Evolutionary conservation across 441 rosid genomes (phyloP).

Genomic region (Breynia disticha): DNA sequence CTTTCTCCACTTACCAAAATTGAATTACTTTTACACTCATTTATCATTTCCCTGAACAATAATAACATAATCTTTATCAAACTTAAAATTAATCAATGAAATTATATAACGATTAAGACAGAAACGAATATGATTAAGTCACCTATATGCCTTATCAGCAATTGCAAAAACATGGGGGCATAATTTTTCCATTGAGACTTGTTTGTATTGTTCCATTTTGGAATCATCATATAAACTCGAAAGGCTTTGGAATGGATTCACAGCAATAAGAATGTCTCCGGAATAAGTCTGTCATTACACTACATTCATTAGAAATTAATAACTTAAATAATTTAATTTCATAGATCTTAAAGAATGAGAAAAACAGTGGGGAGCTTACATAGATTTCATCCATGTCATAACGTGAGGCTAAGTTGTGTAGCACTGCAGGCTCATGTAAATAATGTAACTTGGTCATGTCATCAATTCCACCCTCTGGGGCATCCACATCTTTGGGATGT

Average conservation of each 20-base stretch:
- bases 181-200: conserved; percentile 37
- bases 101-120: no score
- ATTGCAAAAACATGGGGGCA: conserved; percentile 82
- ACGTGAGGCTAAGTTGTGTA: conserved; percentile 61
- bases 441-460: conserved; percentile 84
- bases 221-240: conserved; percentile 37
- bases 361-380: conserved; percentile 33
- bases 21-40: conserved; percentile 67
- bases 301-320: conserved; percentile 27
- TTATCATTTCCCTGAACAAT: conserved; percentile 64
- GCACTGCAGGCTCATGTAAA: conserved; percentile 79
- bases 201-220: conserved; percentile 63
- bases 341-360: conserved; percentile 14
- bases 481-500: conserved; percentile 56
- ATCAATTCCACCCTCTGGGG: conserved; percentile 66
- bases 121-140: conserved; percentile 1
- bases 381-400: conserved; percentile 58
- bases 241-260: conserved; percentile 86
- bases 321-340: conserved; percentile 5
- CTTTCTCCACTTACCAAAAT: conserved; percentile 95
- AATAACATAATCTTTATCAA: conserved; percentile 4
- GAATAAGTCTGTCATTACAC: conserved; percentile 72
- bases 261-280: conserved; percentile 84
- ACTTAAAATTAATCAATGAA: background rate
- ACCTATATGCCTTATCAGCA: conserved; percentile 83